Base-by-base conservation (phyloP, 768 basidiomycete genomes). In the Pisolithus sp. region DNA sequence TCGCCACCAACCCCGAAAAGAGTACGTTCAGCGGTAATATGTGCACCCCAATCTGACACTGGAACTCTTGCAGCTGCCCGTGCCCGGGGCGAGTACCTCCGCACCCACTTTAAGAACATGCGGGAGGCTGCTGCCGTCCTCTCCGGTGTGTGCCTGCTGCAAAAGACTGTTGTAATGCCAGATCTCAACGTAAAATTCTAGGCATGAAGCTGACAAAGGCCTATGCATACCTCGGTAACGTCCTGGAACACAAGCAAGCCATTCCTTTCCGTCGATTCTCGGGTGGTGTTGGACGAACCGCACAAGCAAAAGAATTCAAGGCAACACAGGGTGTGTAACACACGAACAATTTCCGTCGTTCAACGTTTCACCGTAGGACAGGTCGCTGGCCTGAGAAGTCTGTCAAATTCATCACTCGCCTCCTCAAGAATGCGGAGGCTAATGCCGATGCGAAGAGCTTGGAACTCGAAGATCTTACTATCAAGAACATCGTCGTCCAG, bases 61-160 rank as follows among this genome's bases (percentile, higher is more conserved):
- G 42, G 13, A 36, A 31, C 52, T 54, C 57, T 46, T 68, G 37
- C 69, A 95, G 92, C 89, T 70, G 85, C 94, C 65, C 87, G 82
- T 67, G 88, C 94, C 53, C 88, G 89, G 65, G 93, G 93, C 64
- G 93, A 95, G 77, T 93, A 97, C 81, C 83, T 96, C 67, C 90
- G 94, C 64, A 98, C 96, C 45, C 95, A 97, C 78, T 99, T 96
- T 85, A 99, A 99, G 87, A 99, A 98, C 83, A 98, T 96, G 92
- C 86, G 91, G 57, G 96, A 99, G 75, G 96, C 98, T 51, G 94
- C 90, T 48, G 95, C 95, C 58, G 93, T 89, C 59, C 77, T 97
- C 58, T 81, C 85, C 59, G 94, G 93, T 92, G 58, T 64, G 72
- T 39, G n/a, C 7, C 5, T 39, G 30, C 37, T 53, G 53, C 20